Base-by-base conservation (phyloP, 2,329 filamentous ascomycete species). In the Exophiala spinifera region DNA sequence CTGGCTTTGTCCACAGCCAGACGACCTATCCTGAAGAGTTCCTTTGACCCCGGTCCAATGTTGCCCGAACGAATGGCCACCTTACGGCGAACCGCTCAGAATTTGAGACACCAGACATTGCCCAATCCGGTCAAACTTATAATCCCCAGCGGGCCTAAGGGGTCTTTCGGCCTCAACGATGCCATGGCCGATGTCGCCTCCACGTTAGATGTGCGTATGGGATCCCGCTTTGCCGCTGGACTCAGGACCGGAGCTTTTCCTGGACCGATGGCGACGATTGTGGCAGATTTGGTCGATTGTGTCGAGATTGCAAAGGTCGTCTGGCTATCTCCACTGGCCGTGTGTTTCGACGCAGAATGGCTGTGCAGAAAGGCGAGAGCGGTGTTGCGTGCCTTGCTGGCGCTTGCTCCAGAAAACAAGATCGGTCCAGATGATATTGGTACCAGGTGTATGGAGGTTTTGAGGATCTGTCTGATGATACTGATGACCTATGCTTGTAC, bases 311-410 rank as follows among this genome's bases (percentile, higher is more conserved):
- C 59, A 1, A 61, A 61, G 45, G 59, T 61, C 17, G 56, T 61
- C 11, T 61, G 59, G 59, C 51, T 61, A 6, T 61, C 59, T 21
- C 59, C 59, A 6, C 10, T 61, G 34, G 59, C 59, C 5, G 59
- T 61, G 6, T 61, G 59, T 28, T 61, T 59, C 44, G 59, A 61
- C 36, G 59, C 59, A 13, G 59, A 61, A 51, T 61, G 59, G 59
- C 47, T 61, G 20, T 61, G 59, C 51, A 46, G 59, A n/a, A 61
- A 61, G 33, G 56, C 59, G 11, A 23, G 59, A 33, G 36, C 59
- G 14, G 53, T 61, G 5, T 52, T 61, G 19, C 56, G 59, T 3
- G 49, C 37, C 5, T 33, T 61, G 33, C 56, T 59, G n/a, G 34
- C 37, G 13, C 36, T 61, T 17, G 50, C 59, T 15, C 59, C 59